phyloP scores from a whole-genome alignment of 1,284 basidiomycete species.

The Thecaphora thlaspeos region DNA sequence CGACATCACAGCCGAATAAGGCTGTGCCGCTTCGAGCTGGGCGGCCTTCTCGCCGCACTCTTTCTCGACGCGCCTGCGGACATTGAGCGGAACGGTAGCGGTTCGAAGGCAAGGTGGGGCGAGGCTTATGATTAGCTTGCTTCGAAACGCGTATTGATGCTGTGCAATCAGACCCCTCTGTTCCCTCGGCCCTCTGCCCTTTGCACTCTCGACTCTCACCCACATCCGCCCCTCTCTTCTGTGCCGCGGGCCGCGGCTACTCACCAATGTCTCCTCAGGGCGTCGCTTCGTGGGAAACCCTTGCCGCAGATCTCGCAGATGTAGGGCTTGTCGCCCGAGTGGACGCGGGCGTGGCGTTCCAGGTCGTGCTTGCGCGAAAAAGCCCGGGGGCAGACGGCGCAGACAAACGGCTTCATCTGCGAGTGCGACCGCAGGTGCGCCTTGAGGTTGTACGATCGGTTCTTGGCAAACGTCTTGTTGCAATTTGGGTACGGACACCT shows the following conservation, averaged over 20 bases:
- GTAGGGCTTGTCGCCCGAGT: slow-evolving; percentile 56
- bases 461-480: slow-evolving; percentile 55
- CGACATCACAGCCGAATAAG: slow-evolving; percentile 14
- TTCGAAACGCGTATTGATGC: too few species aligned
- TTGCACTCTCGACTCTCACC: too few species aligned
- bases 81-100: too few species aligned
- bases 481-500: slow-evolving; percentile 47
- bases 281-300: slow-evolving; percentile 55
- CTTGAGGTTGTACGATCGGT: slow-evolving; percentile 52
- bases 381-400: slow-evolving; percentile 49
- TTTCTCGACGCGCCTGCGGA: slow-evolving; percentile 51
- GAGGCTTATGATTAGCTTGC: too few species aligned
- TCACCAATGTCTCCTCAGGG: slow-evolving; percentile 54
- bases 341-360: slow-evolving; percentile 54
- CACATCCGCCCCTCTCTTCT: too few species aligned
- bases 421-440: slow-evolving; percentile 49
- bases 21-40: slow-evolving; percentile 41
- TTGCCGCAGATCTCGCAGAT: slow-evolving; percentile 54
- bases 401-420: slow-evolving; percentile 52
- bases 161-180: too few species aligned
- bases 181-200: too few species aligned
- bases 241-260: too few species aligned
- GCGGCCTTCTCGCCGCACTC: slow-evolving; percentile 47
- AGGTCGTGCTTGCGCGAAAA: slow-evolving; percentile 56
- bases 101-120: too few species aligned